Evolutionary conservation across 768 basidiomycete genomes (phyloP).

Genomic region (Podaxis sp.): DNA sequence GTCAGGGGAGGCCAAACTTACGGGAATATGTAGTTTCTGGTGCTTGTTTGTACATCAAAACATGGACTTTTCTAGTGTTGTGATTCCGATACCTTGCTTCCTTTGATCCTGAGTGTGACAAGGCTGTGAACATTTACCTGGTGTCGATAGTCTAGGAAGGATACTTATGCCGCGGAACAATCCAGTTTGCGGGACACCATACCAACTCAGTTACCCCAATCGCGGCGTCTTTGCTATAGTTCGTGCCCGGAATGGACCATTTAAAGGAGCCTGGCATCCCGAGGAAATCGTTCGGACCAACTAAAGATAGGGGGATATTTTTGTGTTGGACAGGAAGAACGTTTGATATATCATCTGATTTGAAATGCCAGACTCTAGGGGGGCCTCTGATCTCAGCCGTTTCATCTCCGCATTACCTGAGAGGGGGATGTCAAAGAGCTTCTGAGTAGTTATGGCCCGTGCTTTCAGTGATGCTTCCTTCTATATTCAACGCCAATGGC

Average conservation of each 20-base stretch:
- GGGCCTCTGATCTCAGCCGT: background rate
- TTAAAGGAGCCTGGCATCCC: background rate
- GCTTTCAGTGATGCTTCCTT: background rate
- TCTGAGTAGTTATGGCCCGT: background rate
- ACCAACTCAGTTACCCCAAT: background rate
- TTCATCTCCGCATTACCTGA: constrained; percentile 11
- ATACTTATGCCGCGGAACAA: constrained; percentile 8
- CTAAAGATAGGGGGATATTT: constrained; percentile 2
- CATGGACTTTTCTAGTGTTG: background rate
- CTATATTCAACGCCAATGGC: background rate
- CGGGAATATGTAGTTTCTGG: constrained; percentile 4
- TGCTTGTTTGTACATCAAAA: constrained; percentile 11
- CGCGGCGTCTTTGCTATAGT: background rate
- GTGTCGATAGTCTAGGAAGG: constrained; percentile 1
- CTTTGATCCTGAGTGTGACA: constrained; percentile 5
- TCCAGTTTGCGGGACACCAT: background rate
- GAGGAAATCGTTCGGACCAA: constrained; percentile 13
- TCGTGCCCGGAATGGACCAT: background rate
- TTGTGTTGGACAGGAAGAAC: constrained; percentile 1
- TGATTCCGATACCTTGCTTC: background rate
- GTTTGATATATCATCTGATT: constrained; percentile 5
- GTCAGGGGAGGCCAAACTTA: background rate
- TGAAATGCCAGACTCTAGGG: background rate
- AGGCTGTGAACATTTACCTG: constrained; percentile 13
- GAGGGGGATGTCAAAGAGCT: background rate